These are phyloP conservation scores for Forsythia suspensa DNA, from an alignment of 257 asterid species.

Conservation along the genomic window DNA sequence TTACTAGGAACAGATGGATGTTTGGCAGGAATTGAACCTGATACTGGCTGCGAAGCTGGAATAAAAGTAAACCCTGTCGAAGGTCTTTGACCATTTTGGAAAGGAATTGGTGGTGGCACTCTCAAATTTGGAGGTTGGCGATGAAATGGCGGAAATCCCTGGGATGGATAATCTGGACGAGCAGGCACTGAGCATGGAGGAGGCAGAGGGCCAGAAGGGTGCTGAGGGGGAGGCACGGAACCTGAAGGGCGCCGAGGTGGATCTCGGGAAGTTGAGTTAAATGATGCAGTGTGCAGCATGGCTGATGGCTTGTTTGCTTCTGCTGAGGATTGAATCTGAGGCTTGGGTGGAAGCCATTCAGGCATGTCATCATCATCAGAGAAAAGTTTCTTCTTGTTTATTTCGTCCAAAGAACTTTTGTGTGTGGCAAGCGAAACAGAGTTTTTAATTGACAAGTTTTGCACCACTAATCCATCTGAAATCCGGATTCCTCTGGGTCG, in stretches of 20 bases:
- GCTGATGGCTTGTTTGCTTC: constrained; percentile 8
- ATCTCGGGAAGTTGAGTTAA: constrained; percentile 4
- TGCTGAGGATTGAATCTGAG: not conserved
- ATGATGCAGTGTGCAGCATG: not conserved
- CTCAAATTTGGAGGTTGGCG: constrained; percentile 10
- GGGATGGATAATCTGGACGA: not conserved
- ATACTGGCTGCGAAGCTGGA: constrained; percentile 7
- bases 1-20: constrained; percentile 9
- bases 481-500: constrained; percentile 8
- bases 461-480: not conserved
- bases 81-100: constrained; percentile 14
- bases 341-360: constrained; percentile 32
- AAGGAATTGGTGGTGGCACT: constrained; percentile 15
- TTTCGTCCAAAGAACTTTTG: constrained; percentile 3
- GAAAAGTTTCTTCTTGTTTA: constrained; percentile 15
- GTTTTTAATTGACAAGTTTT: not conserved
- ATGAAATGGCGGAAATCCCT: constrained; percentile 2
- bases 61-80: constrained; percentile 17
- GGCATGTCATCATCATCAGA: constrained; percentile 35
- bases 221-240: not conserved
- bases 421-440: not conserved
- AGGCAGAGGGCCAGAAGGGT: not conserved
- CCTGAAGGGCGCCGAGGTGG: constrained; percentile 10
- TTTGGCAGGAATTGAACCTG: constrained; percentile 8
- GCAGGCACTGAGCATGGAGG: not conserved